Base-by-base conservation (phyloP, 2,329 filamentous ascomycete genomes). In the Fusarium brachygibbosum region DNA sequence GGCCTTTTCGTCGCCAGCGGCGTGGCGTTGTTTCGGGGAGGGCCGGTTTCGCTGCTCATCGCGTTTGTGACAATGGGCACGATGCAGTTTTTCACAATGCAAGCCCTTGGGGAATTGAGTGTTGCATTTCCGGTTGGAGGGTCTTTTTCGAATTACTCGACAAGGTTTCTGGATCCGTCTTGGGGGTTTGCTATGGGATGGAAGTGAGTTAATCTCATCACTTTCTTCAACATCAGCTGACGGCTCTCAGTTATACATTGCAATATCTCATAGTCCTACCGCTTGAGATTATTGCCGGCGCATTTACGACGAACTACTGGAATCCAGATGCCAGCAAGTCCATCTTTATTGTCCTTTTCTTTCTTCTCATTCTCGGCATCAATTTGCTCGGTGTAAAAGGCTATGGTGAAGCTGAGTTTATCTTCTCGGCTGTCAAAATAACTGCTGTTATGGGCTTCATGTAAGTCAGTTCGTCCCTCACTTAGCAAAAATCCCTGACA, bases 131-230 rank as follows among this genome's bases (percentile, higher is more conserved):
- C 94, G 2, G 91, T 98, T 19, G 92, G 94, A 23, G 95, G 94
- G 46, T 97, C 93, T 2, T 98, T 98, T 78, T 92, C 93, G 2
- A 91, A 93, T 16, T 98, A 94, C 80, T 96, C 94, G 17, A 97
- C 93, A 17, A 89, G 95, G 17, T 98, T 98, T 76, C 80, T 98
- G n/a, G 94, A 98, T 76, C 95, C 94, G 1, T 94, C 94, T 1
- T 97, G 93, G 93, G 94, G 93, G 0, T 97, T 97, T 77, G 93
- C 93, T 29, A 97, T 97, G 93, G 94, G 93, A 12, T 97, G 93
- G 93, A 97, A 97, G 85, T 92, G 77, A 65, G 58, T 48, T n/a
- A 5, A 14, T 29, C 23, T 12, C 35, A 12, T 23, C 6, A n/a
- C 21, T 2, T 29, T 28, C 2, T 17, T 12, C 17, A 29, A 23